Evolutionary conservation across 441 rosid genomes (phyloP).

Genomic region (Adansonia grandidieri): DNA sequence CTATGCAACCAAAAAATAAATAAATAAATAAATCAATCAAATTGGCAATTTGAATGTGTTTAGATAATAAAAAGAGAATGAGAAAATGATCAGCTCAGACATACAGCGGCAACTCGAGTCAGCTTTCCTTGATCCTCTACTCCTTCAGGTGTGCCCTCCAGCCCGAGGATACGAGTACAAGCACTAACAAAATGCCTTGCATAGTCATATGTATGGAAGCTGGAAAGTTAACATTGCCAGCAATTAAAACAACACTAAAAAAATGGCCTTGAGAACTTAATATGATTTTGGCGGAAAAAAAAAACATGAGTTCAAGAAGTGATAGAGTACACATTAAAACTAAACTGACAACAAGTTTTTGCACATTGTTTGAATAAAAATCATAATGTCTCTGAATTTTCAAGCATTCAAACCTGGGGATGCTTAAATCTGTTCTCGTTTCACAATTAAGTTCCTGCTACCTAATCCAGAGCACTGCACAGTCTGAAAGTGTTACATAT

Average conservation of each 20-base stretch:
- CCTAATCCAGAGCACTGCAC: background rate
- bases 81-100: conserved; percentile 33
- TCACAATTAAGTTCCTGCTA: too few species aligned
- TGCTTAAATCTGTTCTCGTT: background rate
- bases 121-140: conserved; percentile 85
- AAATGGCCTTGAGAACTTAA: background rate
- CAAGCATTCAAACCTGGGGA: conserved; percentile 11
- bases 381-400: background rate
- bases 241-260: conserved; percentile 1
- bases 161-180: conserved; percentile 85
- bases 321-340: background rate
- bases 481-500: background rate
- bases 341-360: background rate
- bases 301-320: conserved; percentile 21
- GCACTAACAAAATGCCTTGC: conserved; percentile 91
- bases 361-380: background rate
- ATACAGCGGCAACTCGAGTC: conserved; percentile 81
- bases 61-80: background rate
- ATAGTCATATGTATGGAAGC: conserved; percentile 84
- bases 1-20: background rate
- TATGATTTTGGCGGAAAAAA: conserved; percentile 16
- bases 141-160: conserved; percentile 88
- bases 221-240: conserved; percentile 33
- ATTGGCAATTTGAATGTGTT: background rate
- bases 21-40: background rate